Base-by-base conservation (phyloP, 179 eudicot species). In the Silene vulgaris region DNA sequence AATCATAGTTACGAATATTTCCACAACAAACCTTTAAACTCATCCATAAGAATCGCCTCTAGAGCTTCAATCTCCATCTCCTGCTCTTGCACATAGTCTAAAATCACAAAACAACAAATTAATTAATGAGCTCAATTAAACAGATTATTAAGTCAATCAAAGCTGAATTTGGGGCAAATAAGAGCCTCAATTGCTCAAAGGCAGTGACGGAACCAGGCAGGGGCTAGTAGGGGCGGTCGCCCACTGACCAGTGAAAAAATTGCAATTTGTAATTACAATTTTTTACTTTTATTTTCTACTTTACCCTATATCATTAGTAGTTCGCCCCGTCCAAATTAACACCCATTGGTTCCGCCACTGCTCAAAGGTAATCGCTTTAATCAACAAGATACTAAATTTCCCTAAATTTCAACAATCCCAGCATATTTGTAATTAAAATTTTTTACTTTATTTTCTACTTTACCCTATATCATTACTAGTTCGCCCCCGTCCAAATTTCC, bases 21-120 rank as follows among this genome's bases (percentile, higher is more conserved):
- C 17, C 54, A 72, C 67, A 61, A 74, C 73, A 79, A 35, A 90
- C 98, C 98, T 88, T 82, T 85, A 69, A 91, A 90, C 3, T 94
- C 97, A 81, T 90, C 97, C 89, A 82, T 82, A 60, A 94, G 94
- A 69, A 94, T 91, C 60, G 98, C 97, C 65, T 90, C 84, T 45
- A 94, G 81, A 17, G 97, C 98, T 77, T 90, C 96, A 26, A 94
- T 86, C 83, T 94, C 98, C 97, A 91, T 91, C 87, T 89, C 98
- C 82, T 94, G 96, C 75, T 89, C 96, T 82, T 84, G 94, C 84
- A 78, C 83, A 80, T 94, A 85, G 80, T 92, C 96, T 91, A 80
- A 19, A 50, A 56, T 67, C 72, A 30, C 20, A 62, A 19, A 56
- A 7, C 26, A 4, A 29, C 14, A 57, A 9, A 0, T 30, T 6